phyloP scores from a whole-genome alignment of 2,329 filamentous ascomycete species.

The Gaeumannomyces tritici region DNA sequence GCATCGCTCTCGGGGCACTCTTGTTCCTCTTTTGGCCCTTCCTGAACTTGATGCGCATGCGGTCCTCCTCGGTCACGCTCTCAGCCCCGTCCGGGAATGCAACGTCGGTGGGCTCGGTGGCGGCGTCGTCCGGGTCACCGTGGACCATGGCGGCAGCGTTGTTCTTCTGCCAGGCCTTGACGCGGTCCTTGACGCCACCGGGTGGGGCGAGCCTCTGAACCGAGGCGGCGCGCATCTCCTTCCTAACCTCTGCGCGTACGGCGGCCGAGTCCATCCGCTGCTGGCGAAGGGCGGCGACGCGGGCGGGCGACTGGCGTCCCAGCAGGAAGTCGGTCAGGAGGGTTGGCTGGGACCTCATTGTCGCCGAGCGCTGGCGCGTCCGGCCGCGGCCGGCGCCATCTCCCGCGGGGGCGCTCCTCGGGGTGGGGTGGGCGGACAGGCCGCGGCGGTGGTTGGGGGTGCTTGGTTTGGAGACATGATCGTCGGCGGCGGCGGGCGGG shows the following conservation, averaged over 20 bases:
- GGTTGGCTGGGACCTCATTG: slow-evolving; percentile 36
- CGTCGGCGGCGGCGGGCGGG: neutral
- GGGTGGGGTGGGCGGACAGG: slow-evolving; percentile 18
- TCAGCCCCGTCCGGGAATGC: slow-evolving; percentile 49
- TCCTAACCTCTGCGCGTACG: slow-evolving; percentile 43
- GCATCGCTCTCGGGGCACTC: slow-evolving; percentile 10
- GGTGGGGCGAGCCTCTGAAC: slow-evolving; percentile 52
- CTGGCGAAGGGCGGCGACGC: slow-evolving; percentile 40
- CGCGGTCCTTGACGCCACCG: slow-evolving; percentile 64
- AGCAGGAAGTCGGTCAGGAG: slow-evolving; percentile 48
- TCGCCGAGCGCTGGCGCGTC: slow-evolving; percentile 18
- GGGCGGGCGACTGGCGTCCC: slow-evolving; percentile 45
- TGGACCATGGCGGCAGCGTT: slow-evolving; percentile 55
- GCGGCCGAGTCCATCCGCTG: slow-evolving; percentile 45
- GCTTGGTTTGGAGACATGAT: neutral
- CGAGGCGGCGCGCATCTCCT: slow-evolving; percentile 48
- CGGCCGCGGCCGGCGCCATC: slow-evolving; percentile 15
- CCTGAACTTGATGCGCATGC: slow-evolving; percentile 43
- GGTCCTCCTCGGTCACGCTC: slow-evolving; percentile 52
- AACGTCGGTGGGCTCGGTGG: slow-evolving; percentile 52
- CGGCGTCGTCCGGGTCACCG: slow-evolving; percentile 39
- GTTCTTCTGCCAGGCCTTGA: slow-evolving; percentile 76
- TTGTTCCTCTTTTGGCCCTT: slow-evolving; percentile 20
- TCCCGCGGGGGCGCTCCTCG: slow-evolving; percentile 31
- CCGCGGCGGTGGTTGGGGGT: slow-evolving; percentile 2